Base-by-base conservation (phyloP, 2,329 filamentous ascomycete species). In the Penicillium capsulatum region DNA sequence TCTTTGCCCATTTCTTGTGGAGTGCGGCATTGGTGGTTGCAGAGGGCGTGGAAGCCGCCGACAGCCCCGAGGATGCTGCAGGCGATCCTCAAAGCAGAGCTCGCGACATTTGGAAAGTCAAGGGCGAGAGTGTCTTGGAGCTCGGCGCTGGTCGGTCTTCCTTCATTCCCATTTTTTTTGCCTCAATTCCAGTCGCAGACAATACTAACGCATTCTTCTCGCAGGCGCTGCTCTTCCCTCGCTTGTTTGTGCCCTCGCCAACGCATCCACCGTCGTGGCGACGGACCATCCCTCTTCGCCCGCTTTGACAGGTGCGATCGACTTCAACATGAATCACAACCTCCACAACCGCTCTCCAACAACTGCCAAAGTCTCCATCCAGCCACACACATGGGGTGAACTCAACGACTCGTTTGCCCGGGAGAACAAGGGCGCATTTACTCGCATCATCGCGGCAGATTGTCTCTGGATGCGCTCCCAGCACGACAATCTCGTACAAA, bases 1-100 rank as follows among this genome's bases (percentile, higher is more conserved):
- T 80, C 24, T 80, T 78, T 61, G 75, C 75, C 22, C 77, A 81
- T 59, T 74, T 79, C 49, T 53, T 80, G 17, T 80, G 77, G 77
- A 79, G 77, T 54, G 71, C 76, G 2, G 65, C 55, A 0, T 56
- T 70, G 51, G 59, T 71, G n/a, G 56, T 67, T 27, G 67, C 68
- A 4, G 66, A 69, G 45, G 60, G 59, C 2, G 54, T 72, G 3
- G 67, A 69, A 48, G 44, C 50, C 31, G 65, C 60, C 8, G 51
- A 56, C 29, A 41, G 32, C n/a, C 34, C 36, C 4, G 31, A 11
- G 4, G 31, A 32, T 1, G 42, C 47, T n/a, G 42, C 47, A 11
- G 41, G 48, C 6, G 57, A 53, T 10, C 40, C 42, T 1, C 37
- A 40, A 15, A 40, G 22, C 31, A 43, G 49, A n/a, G 33, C 35